phyloP scores from a whole-genome alignment of 495 filamentous ascomycete genomes.

The Penicillium silybi region DNA sequence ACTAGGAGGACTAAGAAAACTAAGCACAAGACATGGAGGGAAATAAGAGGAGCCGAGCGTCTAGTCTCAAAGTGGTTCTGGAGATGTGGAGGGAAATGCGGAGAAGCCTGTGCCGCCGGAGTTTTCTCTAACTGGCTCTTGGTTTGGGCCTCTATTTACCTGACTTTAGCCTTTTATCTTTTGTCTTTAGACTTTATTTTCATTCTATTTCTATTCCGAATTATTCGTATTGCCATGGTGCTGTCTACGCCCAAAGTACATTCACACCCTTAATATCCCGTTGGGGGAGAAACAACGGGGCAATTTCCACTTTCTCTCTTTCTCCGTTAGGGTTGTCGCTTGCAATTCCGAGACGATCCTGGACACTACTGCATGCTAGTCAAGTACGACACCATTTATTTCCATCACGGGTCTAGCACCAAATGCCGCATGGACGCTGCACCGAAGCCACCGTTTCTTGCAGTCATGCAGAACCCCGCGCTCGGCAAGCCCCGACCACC shows the following conservation, averaged over 20 bases:
- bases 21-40: neutral
- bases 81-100: conserved; percentile 22
- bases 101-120: conserved; percentile 25
- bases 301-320: neutral
- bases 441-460: neutral
- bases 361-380: neutral
- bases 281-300: conserved; percentile 1
- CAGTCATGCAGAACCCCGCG: neutral
- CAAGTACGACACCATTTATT: neutral
- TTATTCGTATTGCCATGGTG: neutral
- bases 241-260: neutral
- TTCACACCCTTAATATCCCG: neutral
- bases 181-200: neutral
- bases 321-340: conserved; percentile 11
- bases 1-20: neutral
- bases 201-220: too few relatives aligned
- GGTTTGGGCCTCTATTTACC: neutral
- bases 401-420: neutral
- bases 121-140: neutral
- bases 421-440: neutral
- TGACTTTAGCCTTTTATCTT: neutral
- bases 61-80: neutral
- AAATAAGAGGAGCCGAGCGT: neutral
- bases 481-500: neutral
- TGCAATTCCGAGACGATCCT: conserved; percentile 6